Evolutionary conservation across 139 green algal species (phyloP).

Genomic region (Coccomyxa sp.): DNA sequence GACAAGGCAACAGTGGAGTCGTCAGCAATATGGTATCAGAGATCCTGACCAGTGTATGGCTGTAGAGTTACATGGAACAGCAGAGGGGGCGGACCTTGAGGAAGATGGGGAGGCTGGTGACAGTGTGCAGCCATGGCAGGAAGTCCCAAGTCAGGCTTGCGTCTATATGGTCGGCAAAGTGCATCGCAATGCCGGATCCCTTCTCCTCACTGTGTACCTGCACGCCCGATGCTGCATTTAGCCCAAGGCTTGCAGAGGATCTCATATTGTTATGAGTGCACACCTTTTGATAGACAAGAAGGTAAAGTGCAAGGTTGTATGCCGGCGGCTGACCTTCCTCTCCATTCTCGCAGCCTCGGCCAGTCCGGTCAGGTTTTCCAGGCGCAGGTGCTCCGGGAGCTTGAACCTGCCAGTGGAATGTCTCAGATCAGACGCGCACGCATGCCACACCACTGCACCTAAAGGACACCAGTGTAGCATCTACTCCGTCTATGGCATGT

Average conservation of each 20-base stretch:
- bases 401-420: conserved; percentile 55
- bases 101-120: conserved; percentile 75
- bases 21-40: no score
- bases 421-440: no score
- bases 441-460: no score
- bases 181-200: conserved; percentile 4
- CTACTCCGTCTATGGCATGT: no score
- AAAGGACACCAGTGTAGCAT: no score
- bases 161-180: conserved; percentile 45
- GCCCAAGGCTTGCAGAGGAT: background rate
- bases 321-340: background rate
- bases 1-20: background rate
- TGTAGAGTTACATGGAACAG: background rate
- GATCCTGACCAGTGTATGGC: no score
- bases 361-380: conserved; percentile 45
- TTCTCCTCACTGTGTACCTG: background rate
- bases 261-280: no score
- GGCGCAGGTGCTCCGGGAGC: conserved; percentile 43
- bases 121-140: conserved; percentile 66
- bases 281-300: no score
- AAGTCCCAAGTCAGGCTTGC: conserved; percentile 68
- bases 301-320: no score
- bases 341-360: no score
- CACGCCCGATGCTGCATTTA: background rate
- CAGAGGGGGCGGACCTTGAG: conserved; percentile 63